Conservation (phyloP, 163 green algal species). For the Prototheca cutis region DNA sequence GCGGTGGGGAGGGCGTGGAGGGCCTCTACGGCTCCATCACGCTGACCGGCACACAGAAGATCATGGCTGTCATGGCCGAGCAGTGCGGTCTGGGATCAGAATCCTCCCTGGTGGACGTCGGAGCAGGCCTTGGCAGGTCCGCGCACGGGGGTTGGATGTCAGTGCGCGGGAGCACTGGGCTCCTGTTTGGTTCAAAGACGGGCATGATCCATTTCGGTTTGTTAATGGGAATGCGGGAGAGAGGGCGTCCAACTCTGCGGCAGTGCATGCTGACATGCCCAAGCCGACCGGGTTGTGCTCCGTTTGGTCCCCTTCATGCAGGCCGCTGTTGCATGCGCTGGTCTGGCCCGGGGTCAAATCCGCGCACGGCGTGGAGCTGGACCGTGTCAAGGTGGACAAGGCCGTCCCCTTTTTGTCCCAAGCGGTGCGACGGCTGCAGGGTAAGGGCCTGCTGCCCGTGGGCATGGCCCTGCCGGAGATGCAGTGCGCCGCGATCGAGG, state of each 20-base stretch:
- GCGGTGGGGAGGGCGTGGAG: slow-evolving; percentile 82
- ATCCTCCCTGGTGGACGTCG: slow-evolving; percentile 75
- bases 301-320: too few species aligned
- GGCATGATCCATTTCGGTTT: too few species aligned
- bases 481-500: slow-evolving; percentile 45
- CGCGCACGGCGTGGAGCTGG: slow-evolving; percentile 72
- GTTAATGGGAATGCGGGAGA: too few species aligned
- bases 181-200: too few species aligned
- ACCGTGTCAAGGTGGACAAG: slow-evolving; percentile 82
- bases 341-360: slow-evolving; percentile 37
- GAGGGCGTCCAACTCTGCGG: too few species aligned
- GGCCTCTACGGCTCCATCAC: slow-evolving; percentile 86
- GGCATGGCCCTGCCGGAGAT: slow-evolving; percentile 20
- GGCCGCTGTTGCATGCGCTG: slow-evolving; percentile 79
- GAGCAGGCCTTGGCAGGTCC: slow-evolving; percentile 71
- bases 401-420: slow-evolving; percentile 58
- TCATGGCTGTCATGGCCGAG: slow-evolving; percentile 53
- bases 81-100: slow-evolving; percentile 46
- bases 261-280: too few species aligned
- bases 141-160: too few species aligned
- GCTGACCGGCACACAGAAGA: slow-evolving; percentile 56
- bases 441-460: slow-evolving; percentile 4
- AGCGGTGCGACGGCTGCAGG: slow-evolving; percentile 27
- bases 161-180: too few species aligned
- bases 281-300: too few species aligned